Percentiles rank a stretch among this genome's conserved stretches.
Conservation (phyloP, 345 rosid genomes). For the Eutrema yunnanense region DNA sequence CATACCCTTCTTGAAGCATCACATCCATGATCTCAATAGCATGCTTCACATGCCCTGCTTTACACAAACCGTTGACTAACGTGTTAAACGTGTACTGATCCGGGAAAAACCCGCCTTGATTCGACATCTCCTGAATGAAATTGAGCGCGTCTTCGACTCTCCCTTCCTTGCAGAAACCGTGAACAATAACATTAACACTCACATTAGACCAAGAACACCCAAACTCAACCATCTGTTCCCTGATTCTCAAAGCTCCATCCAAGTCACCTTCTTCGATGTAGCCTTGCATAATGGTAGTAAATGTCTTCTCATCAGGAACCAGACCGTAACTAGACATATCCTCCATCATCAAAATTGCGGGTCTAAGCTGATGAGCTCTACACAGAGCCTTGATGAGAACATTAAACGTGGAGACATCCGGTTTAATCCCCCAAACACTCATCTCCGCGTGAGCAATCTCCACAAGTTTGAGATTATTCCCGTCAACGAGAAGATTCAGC, state of each 20-base stretch:
- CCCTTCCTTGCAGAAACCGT: constrained; percentile 80
- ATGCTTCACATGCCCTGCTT: constrained; percentile 70
- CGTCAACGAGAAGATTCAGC: constrained; percentile 78
- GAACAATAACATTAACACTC: constrained; percentile 75
- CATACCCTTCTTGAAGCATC: constrained; percentile 86
- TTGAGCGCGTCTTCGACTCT: constrained; percentile 62
- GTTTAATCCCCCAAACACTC: constrained; percentile 52
- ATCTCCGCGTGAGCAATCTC: constrained; percentile 60
- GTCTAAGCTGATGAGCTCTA: constrained; percentile 80
- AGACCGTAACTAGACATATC: constrained; percentile 69
- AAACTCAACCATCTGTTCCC: constrained; percentile 50
- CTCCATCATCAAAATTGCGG: constrained; percentile 81
- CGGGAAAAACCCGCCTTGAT: constrained; percentile 57
- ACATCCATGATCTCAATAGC: constrained; percentile 73
- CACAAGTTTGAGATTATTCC: constrained; percentile 59
- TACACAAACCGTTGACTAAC: constrained; percentile 78
- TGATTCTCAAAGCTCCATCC: constrained; percentile 67
- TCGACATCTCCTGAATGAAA: constrained; percentile 60
- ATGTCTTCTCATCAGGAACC: constrained; percentile 76
- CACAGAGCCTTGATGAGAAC: constrained; percentile 79
- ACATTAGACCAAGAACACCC: constrained; percentile 53
- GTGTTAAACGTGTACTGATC: constrained; percentile 80
- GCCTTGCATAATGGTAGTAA: constrained; percentile 86
- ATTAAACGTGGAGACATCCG: constrained; percentile 82
- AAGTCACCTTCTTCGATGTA: constrained; percentile 74